A percentile compares a stretch with the other conserved stretches of the same genome.
Evolutionary conservation across 2,329 filamentous ascomycete genomes (phyloP).

Genomic region (Lizonia empirigonia): DNA sequence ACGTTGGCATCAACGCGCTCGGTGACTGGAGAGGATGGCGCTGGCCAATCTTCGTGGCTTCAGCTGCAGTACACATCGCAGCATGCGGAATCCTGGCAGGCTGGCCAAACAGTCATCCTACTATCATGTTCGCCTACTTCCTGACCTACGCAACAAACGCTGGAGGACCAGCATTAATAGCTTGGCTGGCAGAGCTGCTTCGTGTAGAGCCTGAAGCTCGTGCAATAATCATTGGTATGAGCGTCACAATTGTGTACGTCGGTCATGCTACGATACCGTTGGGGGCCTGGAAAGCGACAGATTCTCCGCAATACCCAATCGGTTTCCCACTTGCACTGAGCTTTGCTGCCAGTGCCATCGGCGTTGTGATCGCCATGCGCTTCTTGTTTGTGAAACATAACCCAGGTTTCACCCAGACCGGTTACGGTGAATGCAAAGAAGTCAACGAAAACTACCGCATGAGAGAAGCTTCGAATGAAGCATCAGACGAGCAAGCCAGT

Average conservation of each 20-base stretch:
- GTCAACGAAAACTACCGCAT: neutral
- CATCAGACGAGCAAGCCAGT: neutral
- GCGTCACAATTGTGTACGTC: conserved; percentile 12
- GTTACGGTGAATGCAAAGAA: neutral
- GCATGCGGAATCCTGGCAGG: conserved; percentile 12
- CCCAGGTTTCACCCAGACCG: neutral
- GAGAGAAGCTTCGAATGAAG: neutral
- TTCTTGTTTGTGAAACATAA: conserved; percentile 11
- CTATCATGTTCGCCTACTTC: conserved; percentile 20
- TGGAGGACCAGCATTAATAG: conserved; percentile 12
- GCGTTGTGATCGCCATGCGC: conserved; percentile 3
- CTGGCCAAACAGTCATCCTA: conserved; percentile 8
- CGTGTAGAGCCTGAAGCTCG: conserved; percentile 19
- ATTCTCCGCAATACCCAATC: conserved; percentile 7
- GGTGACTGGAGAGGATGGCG: conserved; percentile 19
- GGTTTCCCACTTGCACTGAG: conserved; percentile 7
- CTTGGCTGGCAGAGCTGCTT: conserved; percentile 19
- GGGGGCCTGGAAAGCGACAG: conserved; percentile 10
- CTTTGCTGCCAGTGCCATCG: conserved; percentile 5
- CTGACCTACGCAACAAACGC: conserved; percentile 17
- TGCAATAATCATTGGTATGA: conserved; percentile 15
- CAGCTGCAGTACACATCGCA: conserved; percentile 4
- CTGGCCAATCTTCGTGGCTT: conserved; percentile 16
- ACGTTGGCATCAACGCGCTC: conserved; percentile 17
- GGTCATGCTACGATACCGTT: conserved; percentile 20